Evolutionary conservation across 768 basidiomycete genomes (phyloP).

Genomic region (Naganishia randhawae): DNA sequence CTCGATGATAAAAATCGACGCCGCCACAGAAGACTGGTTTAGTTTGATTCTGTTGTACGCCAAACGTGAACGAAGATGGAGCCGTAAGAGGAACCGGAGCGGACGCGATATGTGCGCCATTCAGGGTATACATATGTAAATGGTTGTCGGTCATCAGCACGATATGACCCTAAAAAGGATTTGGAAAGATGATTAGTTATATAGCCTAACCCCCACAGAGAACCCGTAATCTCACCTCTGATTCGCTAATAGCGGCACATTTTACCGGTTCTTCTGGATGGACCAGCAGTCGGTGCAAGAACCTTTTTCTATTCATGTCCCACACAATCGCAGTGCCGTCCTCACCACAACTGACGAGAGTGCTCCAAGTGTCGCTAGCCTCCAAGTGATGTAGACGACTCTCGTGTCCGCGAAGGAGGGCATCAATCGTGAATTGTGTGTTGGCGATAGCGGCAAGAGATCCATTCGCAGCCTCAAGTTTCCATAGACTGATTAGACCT

Average conservation of each 20-base stretch:
- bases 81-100: slow-evolving; percentile 33
- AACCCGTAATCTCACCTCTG: slow-evolving; percentile 61
- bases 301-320: slow-evolving; percentile 81
- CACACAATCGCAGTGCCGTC: slow-evolving; percentile 84
- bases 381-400: slow-evolving; percentile 65
- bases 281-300: slow-evolving; percentile 66
- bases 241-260: slow-evolving; percentile 75
- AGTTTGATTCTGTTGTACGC: slow-evolving; percentile 55
- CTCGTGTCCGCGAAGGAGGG: slow-evolving; percentile 77
- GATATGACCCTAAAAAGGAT: slow-evolving; percentile 66
- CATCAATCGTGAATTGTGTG: slow-evolving; percentile 55
- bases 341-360: slow-evolving; percentile 74
- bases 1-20: slow-evolving; percentile 81
- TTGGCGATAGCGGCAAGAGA: slow-evolving; percentile 39
- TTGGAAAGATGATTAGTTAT: slow-evolving; percentile 2
- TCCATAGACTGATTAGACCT: slow-evolving; percentile 81
- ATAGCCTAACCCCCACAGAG: not conserved
- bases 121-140: slow-evolving; percentile 79
- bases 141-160: slow-evolving; percentile 72
- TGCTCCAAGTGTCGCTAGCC: slow-evolving; percentile 75
- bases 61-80: slow-evolving; percentile 10
- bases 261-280: slow-evolving; percentile 65
- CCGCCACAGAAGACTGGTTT: slow-evolving; percentile 59
- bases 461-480: slow-evolving; percentile 54
- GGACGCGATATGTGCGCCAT: slow-evolving; percentile 70